Evolutionary conservation across 495 filamentous ascomycete genomes (phyloP).

Genomic region (Aspergillus funiculosus): DNA sequence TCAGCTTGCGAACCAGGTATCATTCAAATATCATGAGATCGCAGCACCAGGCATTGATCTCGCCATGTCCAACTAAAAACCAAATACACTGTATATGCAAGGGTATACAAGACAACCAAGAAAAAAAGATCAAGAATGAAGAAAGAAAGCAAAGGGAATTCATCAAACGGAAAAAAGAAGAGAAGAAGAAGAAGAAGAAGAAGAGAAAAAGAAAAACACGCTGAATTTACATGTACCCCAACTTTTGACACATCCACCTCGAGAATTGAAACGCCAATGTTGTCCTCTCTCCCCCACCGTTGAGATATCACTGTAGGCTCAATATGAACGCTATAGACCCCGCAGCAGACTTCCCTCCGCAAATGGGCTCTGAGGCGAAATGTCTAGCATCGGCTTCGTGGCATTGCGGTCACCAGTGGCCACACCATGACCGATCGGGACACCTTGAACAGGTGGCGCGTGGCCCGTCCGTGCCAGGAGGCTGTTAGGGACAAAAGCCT

Average conservation of each 20-base stretch:
- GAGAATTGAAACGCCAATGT: no score
- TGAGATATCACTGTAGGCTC: no score
- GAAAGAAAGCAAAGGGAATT: background rate
- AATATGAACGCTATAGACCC: slow-evolving; percentile 25
- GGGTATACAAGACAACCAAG: no score
- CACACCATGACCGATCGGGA: slow-evolving; percentile 43
- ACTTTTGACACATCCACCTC: background rate
- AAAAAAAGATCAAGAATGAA: no score
- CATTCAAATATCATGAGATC: no score
- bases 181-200: background rate
- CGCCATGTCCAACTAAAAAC: no score
- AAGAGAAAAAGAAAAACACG: background rate
- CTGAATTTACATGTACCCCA: no score
- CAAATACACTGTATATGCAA: no score
- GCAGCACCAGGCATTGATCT: no score
- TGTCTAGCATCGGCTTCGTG: slow-evolving; percentile 51
- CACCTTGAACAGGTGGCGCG: slow-evolving; percentile 21
- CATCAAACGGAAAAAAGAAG: background rate
- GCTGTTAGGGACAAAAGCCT: slow-evolving; percentile 33
- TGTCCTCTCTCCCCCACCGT: no score
- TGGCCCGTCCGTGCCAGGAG: slow-evolving; percentile 30
- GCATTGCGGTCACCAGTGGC: slow-evolving; percentile 48
- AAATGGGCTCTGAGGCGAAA: slow-evolving; percentile 47
- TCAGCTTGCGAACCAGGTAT: no score
- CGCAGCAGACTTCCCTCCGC: slow-evolving; percentile 51